Percentiles rank a stretch among this genome's conserved stretches.
phyloP scores from a whole-genome alignment of 176 grass and related monocot species.

The Calamus simplicifolius region DNA sequence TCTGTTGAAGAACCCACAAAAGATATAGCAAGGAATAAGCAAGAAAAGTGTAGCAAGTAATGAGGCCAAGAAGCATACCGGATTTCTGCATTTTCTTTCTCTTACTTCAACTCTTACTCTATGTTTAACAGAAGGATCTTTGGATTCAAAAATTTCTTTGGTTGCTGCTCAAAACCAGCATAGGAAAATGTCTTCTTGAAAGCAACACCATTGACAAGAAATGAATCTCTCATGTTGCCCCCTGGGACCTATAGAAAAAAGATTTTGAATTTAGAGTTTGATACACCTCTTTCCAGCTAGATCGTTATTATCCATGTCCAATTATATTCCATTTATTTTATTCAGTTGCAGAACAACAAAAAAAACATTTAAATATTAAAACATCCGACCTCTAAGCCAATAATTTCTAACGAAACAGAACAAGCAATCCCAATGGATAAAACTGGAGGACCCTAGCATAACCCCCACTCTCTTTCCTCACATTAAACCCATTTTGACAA shows the following conservation, averaged over 20 bases:
- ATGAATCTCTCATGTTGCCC: constrained; percentile 91
- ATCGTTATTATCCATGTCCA: too few species aligned
- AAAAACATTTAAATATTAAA: too few species aligned
- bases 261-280: too few species aligned
- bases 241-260: constrained; percentile 60
- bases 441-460: too few species aligned
- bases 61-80: constrained; percentile 26
- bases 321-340: too few species aligned
- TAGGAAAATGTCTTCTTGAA: constrained; percentile 97
- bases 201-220: constrained; percentile 84
- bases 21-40: background rate
- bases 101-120: constrained; percentile 86
- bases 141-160: constrained; percentile 83
- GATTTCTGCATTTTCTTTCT: constrained; percentile 99
- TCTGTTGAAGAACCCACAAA: constrained; percentile 22
- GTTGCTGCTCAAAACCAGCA: constrained; percentile 95
- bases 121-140: constrained; percentile 95
- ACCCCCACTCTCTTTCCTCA: too few species aligned
- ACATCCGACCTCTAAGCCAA: too few species aligned
- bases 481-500: too few species aligned
- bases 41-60: background rate
- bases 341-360: too few species aligned
- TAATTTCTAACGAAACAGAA: too few species aligned
- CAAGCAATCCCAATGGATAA: too few species aligned
- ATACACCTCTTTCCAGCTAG: too few species aligned